phyloP scores from a whole-genome alignment of 2,329 filamentous ascomycete species.

The Penicillium griseofulvum region DNA sequence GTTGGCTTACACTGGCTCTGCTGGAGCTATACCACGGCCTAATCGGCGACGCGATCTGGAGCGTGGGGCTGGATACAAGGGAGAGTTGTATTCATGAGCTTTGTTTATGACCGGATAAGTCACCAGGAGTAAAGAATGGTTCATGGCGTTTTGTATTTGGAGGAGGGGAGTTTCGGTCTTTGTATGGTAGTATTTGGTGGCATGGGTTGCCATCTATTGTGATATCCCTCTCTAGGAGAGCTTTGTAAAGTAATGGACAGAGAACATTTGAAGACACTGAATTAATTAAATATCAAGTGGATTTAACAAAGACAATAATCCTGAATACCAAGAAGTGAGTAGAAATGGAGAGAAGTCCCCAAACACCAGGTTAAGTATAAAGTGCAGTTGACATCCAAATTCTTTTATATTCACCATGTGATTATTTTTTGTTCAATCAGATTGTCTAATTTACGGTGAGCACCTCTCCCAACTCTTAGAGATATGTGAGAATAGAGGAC shows the following conservation, averaged over 20 bases:
- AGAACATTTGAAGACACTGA: conserved; percentile 1
- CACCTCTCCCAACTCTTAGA: not conserved
- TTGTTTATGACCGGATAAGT: not conserved
- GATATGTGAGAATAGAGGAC: not conserved
- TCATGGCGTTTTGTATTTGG: conserved; percentile 1
- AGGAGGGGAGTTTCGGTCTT: not conserved
- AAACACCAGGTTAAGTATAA: not conserved
- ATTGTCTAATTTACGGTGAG: not conserved
- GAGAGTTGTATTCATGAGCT: conserved; percentile 37
- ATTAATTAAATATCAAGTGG: not conserved
- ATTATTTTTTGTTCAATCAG: not conserved
- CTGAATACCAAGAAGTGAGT: not conserved
- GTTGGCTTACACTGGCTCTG: conserved; percentile 17
- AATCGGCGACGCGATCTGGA: conserved; percentile 38
- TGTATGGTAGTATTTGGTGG: not conserved
- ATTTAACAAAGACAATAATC: not conserved
- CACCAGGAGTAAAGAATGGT: not conserved
- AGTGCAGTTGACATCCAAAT: not conserved
- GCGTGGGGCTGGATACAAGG: conserved; percentile 32
- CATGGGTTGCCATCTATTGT: conserved; percentile 10
- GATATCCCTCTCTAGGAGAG: conserved; percentile 19
- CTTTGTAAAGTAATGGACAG: conserved; percentile 17
- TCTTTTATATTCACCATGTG: not conserved
- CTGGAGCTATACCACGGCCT: conserved; percentile 18
- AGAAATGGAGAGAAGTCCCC: not conserved